Evolutionary conservation across 768 basidiomycete species (phyloP).

Genomic region (Trametes meyenii): DNA sequence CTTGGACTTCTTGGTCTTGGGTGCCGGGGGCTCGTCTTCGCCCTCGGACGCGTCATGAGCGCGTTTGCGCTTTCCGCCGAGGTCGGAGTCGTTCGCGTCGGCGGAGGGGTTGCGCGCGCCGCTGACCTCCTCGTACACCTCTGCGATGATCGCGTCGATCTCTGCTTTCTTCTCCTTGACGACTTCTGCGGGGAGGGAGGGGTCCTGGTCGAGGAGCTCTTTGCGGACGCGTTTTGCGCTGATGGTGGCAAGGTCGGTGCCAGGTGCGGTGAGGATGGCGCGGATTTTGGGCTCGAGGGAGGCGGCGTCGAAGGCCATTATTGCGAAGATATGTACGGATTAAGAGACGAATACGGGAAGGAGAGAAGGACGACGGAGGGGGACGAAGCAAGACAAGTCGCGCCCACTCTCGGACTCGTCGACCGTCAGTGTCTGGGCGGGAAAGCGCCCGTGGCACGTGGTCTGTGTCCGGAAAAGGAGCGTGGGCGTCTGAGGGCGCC

Average conservation of each 20-base stretch:
- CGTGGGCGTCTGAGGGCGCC: neutral
- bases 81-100: conserved; percentile 26
- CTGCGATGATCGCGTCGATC: conserved; percentile 69
- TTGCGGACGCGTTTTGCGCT: conserved; percentile 90
- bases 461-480: neutral
- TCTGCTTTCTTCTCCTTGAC: conserved; percentile 69
- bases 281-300: conserved; percentile 64
- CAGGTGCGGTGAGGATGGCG: conserved; percentile 74
- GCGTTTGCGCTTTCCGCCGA: conserved; percentile 26
- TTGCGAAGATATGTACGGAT: conserved; percentile 11
- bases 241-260: conserved; percentile 76
- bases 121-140: conserved; percentile 64
- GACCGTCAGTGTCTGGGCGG: no score
- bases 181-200: conserved; percentile 56
- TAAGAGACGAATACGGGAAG: conserved; percentile 5
- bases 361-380: neutral
- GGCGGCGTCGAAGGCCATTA: conserved; percentile 33
- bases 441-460: conserved; percentile 5
- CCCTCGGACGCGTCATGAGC: conserved; percentile 27
- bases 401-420: neutral
- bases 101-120: conserved; percentile 22
- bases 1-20: conserved; percentile 28
- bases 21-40: conserved; percentile 26
- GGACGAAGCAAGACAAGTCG: neutral
- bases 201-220: conserved; percentile 58